Base-by-base conservation (phyloP, 345 rosid species). In the Euclidium syriacum region DNA sequence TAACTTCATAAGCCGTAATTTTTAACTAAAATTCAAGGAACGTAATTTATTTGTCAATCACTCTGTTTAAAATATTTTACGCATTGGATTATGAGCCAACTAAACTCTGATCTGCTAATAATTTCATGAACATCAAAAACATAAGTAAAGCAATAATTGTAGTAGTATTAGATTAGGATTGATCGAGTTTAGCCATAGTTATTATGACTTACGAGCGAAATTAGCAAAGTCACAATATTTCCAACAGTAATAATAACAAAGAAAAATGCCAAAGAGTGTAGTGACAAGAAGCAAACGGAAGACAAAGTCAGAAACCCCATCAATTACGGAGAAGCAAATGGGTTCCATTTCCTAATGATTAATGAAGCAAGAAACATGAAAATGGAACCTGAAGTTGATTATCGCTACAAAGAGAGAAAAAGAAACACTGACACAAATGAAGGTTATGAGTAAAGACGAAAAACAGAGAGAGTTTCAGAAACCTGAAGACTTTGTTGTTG, bases 261-360 rank as follows among this genome's bases (percentile, higher is more conserved):
- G 1, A 48, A 25, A 23, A 39, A 5, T n/a, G 27, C 16, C 58
- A 68, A n/a, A 61, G 35, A 60, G 73, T 50, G 60, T 33, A 26
- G 39, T 5, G 66, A 57, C 72, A 57, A 67, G 19, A 56, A 58
- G 55, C 64, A 66, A 56, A 56, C 12, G 56, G 57, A n/a, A 36
- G 65, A 29, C 26, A 58, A n/a, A 58, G 65, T 67, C 44, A 47
- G 44, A 67, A 67, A 67, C 59, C n/a, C 35, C 43, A 67, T 49
- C 65, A 32, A 67, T 27, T 58, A 49, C 43, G 25, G 51, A 48
- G 35, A 12, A 22, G 39, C 20, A 34, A n/a, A 58, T 68, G 73
- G 66, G 66, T 58, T 68, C 65, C 60, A 30, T n/a, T 51, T 57
- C 26, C 41, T 67, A 41, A 58, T 59, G 60, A 58, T 30, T 40